Conservation (phyloP, 163 green algal genomes). For the Chloroidium sp. region DNA sequence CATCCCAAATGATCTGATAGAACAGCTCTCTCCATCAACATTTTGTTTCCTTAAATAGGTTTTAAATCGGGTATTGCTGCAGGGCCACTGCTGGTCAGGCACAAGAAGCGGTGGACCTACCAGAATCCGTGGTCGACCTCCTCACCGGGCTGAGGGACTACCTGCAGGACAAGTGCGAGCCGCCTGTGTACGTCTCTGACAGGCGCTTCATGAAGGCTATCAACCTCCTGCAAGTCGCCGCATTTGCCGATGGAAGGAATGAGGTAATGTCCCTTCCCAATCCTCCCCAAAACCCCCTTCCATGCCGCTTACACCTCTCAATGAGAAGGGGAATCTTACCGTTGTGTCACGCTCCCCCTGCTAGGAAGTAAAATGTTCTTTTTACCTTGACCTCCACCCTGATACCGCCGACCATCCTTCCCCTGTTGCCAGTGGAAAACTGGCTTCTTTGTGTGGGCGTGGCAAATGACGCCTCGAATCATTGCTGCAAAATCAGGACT, state of each 20-base stretch:
- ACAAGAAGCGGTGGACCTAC: slow-evolving; percentile 35
- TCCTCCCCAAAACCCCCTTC: no score
- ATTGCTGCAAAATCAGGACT: neutral
- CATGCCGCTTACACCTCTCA: no score
- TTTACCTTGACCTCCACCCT: no score
- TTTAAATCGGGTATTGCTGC: neutral
- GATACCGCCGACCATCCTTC: neutral
- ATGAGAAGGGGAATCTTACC: no score
- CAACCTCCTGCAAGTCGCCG: slow-evolving; percentile 77
- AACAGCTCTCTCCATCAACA: neutral
- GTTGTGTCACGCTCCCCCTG: no score
- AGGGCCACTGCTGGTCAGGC: slow-evolving; percentile 30
- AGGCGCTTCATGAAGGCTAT: slow-evolving; percentile 87
- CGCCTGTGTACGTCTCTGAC: slow-evolving; percentile 88
- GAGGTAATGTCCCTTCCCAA: slow-evolving; percentile 13
- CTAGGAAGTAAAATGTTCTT: no score
- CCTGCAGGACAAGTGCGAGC: slow-evolving; percentile 86
- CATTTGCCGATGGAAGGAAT: slow-evolving; percentile 70
- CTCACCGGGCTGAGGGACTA: slow-evolving; percentile 55
- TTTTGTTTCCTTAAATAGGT: neutral
- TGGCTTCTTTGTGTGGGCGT: neutral
- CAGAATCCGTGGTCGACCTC: slow-evolving; percentile 59
- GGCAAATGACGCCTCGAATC: neutral
- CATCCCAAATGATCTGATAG: neutral
- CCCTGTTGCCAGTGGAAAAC: neutral